Percentiles rank a stretch among this genome's conserved stretches.
phyloP scores from a whole-genome alignment of 805 yeast genomes.

The Wickerhamiella occidentalis region DNA sequence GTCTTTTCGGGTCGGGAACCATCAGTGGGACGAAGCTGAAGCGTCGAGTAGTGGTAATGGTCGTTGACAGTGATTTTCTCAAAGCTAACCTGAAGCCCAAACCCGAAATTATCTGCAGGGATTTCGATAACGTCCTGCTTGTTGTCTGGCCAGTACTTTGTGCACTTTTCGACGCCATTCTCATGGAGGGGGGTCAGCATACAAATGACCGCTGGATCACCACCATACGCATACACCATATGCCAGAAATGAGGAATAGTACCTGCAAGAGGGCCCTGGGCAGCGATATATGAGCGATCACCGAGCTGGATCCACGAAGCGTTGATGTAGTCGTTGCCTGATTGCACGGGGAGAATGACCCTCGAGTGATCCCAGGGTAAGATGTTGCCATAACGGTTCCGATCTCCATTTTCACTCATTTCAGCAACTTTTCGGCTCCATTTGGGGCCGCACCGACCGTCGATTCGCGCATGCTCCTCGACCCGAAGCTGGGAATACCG shows the following conservation, averaged over 20 bases:
- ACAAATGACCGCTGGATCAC: conserved; percentile 46
- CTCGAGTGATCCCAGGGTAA: conserved; percentile 54
- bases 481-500: conserved; percentile 22
- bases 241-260: conserved; percentile 83
- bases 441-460: conserved; percentile 21
- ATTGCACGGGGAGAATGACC: conserved; percentile 32
- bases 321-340: conserved; percentile 56
- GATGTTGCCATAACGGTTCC: conserved; percentile 53
- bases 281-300: conserved; percentile 45
- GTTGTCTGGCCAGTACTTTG: conserved; percentile 58
- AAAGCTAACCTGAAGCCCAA: conserved; percentile 18
- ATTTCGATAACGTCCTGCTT: conserved; percentile 14
- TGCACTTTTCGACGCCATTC: conserved; percentile 69
- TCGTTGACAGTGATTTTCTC: conserved; percentile 16
- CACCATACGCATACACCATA: conserved; percentile 59
- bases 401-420: conserved; percentile 18
- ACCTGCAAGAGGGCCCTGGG: conserved; percentile 72
- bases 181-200: conserved; percentile 73
- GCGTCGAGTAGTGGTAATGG: conserved; percentile 20
- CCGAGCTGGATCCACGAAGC: conserved; percentile 59
- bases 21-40: conserved; percentile 19
- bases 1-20: conserved; percentile 17
- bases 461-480: conserved; percentile 24
- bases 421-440: conserved; percentile 21
- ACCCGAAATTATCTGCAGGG: conserved; percentile 15